A percentile compares a stretch with the other conserved stretches of the same genome.
phyloP scores from a whole-genome alignment of 495 filamentous ascomycete species.

The Hypoxylon trugodes region DNA sequence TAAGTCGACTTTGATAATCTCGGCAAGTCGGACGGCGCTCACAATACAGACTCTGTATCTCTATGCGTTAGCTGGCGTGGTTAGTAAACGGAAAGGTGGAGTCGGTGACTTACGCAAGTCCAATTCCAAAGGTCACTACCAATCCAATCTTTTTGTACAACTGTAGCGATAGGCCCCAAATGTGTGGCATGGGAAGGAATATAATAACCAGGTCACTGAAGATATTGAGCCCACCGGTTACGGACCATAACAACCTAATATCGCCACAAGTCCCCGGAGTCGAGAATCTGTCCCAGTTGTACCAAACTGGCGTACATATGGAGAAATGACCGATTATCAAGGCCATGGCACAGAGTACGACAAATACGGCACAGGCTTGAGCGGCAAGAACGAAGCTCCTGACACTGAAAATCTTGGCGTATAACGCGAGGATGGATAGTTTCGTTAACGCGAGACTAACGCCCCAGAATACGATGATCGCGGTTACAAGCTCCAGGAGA shows the following conservation, averaged over 20 bases:
- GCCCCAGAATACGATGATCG: too few relatives aligned
- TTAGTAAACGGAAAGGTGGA: neutral
- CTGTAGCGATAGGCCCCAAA: neutral
- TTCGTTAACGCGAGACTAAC: neutral
- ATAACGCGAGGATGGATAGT: constrained; percentile 1
- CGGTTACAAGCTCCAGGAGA: too few relatives aligned
- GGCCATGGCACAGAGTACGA: neutral
- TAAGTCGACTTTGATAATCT: too few relatives aligned
- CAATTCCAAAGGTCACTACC: neutral
- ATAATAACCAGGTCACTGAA: neutral
- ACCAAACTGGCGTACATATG: neutral
- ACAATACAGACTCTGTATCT: too few relatives aligned
- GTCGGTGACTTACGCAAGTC: neutral
- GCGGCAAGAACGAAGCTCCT: neutral
- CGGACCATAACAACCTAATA: neutral
- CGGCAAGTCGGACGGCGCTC: too few relatives aligned
- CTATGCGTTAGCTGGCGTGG: too few relatives aligned
- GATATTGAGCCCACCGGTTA: constrained; percentile 3
- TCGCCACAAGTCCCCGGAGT: neutral
- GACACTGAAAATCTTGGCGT: neutral
- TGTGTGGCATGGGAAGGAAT: constrained; percentile 3
- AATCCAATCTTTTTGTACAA: constrained; percentile 4
- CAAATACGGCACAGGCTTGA: neutral
- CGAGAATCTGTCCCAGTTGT: constrained; percentile 2
- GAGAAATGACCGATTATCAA: neutral